Base-by-base conservation (phyloP, 352 stramenopile species). In the Globisporangium polare region DNA sequence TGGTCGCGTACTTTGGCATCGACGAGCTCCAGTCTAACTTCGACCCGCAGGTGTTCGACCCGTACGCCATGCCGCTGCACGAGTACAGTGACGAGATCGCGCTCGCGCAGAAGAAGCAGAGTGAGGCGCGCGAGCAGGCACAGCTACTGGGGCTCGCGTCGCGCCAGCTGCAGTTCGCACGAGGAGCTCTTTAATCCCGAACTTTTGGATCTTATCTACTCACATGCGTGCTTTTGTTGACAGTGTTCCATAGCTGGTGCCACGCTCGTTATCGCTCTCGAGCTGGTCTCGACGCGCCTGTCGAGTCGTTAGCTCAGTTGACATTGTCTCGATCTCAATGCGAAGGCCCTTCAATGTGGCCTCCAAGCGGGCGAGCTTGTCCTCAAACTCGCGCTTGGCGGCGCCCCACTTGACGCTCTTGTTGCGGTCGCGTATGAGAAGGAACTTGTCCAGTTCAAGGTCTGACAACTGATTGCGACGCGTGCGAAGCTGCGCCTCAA, bases 1-100 rank as follows among this genome's bases (percentile, higher is more conserved):
- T 95, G 54, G 85, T 95, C 51, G 85, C 86, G 35, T 93, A 93
- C 65, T 95, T 93, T 65, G 75, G 65, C 37, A 96, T 96, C 61
- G 78, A 96, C 57, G 80, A 96, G 66, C 69, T 91, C 42, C 73
- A 84, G 15, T 83, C 81, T 41, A 91, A 94, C 59, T 92, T 93
- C 47, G 33, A 68, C 18, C 50, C 58, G 15, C 50, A 73, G n/a
- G 66, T 90, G 18, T 95, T 92, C 33, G 80, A 95, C 60, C 86
- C 84, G 10, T 71, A 82, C 66, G 74, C 68, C 13, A 60, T 92
- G 43, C 75, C 83, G 45, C 59, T 90, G 53, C 83, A 92, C 60
- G 86, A 94, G 52, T 92, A 79, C 66, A 65, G 63, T 20, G 83
- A 94, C 37, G 77, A 67, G 42, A 66, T 94, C 41, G 68, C 80